Evolutionary conservation across 2,329 filamentous ascomycete genomes (phyloP), one percentile per base, ranked within the genome.

Genomic region (Lasiodiplodia hormozganensis): DNA sequence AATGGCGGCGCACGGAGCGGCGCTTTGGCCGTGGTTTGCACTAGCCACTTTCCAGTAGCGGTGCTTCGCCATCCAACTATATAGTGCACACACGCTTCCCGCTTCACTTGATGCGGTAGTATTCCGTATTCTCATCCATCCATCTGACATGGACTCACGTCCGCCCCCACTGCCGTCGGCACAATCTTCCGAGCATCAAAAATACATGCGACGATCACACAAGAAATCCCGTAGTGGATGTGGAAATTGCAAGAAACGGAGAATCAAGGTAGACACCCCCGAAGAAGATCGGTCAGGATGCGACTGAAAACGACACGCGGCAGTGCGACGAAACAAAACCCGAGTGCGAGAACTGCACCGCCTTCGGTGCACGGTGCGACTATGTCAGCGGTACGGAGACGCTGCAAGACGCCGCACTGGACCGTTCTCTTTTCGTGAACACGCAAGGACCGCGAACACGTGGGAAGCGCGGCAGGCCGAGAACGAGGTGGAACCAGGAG

Each of bases 161-260:
- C 52, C 25, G 28, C 23, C 11, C 0, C 47, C 47, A 1, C 47
- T 21, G 21, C 16, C 47, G 47, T 23, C 47, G n/a, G 47, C 47
- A 54, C 52, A 54, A 11, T 25, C 52, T 16, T 14, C 52, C 23
- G 52, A 28, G 12, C 23, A 54, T 54, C 52, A 54, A 12, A 31
- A 54, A 18, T n/a, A 14, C 40, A 64, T 67, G 11, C 68, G 72
- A 21, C 68, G 70, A 43, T 57, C 70, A 31, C 73, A 74, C 69
- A 72, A 68, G 31, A 74, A 74, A 64, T 73, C 72, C 10, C 69
- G 71, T 23, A 62, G 70, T 23, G 73, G 72, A 5, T 74, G 72
- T 65, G 68, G 70, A 14, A 67, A 70, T 31, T 74, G 73, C 64
- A 74, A 74, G 62, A 66, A 70, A 14, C 73, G 73, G 28, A 73